Base-by-base conservation (phyloP, 495 filamentous ascomycete species). In the Penicillium chermesinum region DNA sequence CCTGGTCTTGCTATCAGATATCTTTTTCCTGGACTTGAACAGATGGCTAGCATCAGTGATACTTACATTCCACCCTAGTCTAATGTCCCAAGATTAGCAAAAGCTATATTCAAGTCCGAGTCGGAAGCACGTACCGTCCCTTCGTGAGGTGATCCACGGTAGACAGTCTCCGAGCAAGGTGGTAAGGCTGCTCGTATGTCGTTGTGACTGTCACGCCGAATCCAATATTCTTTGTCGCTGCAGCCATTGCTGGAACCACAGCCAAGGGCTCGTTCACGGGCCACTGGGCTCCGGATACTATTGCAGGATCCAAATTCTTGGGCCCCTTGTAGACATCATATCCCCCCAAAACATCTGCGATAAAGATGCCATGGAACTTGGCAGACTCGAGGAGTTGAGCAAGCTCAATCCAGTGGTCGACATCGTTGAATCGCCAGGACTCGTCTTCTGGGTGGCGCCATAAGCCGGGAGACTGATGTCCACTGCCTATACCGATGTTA, bases 101-200 rank as follows among this genome's bases (percentile, higher is more conserved):
- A n/a, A n/a, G n/a, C n/a, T n/a, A n/a, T n/a, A n/a, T n/a, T n/a
- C n/a, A n/a, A n/a, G n/a, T n/a, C n/a, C n/a, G n/a, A n/a, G n/a
- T n/a, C n/a, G n/a, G 10, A n/a, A 35, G 1, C 9, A 62, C 66
- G 32, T 64, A 69, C 66, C 81, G 73, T 45, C 83, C 83, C 53
- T 81, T 82, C 2, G 78, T 79, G 10, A 88, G 69, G 62, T 86
- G 83, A 49, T 88, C 84, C 2, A 85, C 64, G 0, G 83, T 88
- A 0, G 79, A 80, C 18, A 88, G 58, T 16, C 83, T 67, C 14
- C 83, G 66, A 0, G 83, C 83, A 13, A 88, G 71, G 54, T 84
- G 82, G 59, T 83, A 88, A 0, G 84, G 83, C 52, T 81, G 78
- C 58, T 86, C 84, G 50, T 85, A 87, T 14, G 81, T 86, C 5